Base-by-base conservation (phyloP, 2,329 filamentous ascomycete species). In the Pseudocercospora cruenta region DNA sequence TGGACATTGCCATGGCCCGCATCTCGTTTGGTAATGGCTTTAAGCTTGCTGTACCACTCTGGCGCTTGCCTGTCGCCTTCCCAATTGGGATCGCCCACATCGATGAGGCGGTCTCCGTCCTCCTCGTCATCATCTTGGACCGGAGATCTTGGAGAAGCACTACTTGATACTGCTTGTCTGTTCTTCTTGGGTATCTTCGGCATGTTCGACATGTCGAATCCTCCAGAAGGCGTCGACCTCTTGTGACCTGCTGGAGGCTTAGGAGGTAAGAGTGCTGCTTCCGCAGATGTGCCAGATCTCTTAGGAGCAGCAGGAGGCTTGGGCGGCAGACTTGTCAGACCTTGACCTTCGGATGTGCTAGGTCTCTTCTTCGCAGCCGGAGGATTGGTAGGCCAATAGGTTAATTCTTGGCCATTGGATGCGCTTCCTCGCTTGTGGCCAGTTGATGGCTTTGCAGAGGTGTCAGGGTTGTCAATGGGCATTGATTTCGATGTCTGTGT, bases 31-130 rank as follows among this genome's bases (percentile, higher is more conserved):
- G 39, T 54, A 2, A 19, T 49, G 1, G 5, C 5, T 7, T 60
- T 62, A 12, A 67, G 21, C n/a, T 64, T 60, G 5, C 28, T 24
- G 54, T 74, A 74, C 72, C 71, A 74, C 21, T 61, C 24, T 24
- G 71, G 72, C 12, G 68, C 71, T 16, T 58, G 45, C 19, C 26
- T 43, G 3, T 43, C n/a, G 14, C 22, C 49, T 6, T 60, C 51
- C 12, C 19, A 19, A 39, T 43, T 33, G 2, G 31, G 21, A 1
- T 39, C 1, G n/a, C 55, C 55, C 1, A 58, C n/a, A 7, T 58
- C 55, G 3, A 9, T 7, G 14, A 58, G 55, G n/a, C 19, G 26
- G n/a, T n/a, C n/a, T 14, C 24, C 28, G 16, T 10, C 19, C 2
- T 22, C 19, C 2, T 36, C 31, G 4, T 39, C 33, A 16, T 43